Percentiles rank a stretch among this genome's conserved stretches.
These are phyloP conservation scores for Talaromyces funiculosus DNA, from an alignment of 2,329 filamentous ascomycete genomes.

Conservation along the genomic window DNA sequence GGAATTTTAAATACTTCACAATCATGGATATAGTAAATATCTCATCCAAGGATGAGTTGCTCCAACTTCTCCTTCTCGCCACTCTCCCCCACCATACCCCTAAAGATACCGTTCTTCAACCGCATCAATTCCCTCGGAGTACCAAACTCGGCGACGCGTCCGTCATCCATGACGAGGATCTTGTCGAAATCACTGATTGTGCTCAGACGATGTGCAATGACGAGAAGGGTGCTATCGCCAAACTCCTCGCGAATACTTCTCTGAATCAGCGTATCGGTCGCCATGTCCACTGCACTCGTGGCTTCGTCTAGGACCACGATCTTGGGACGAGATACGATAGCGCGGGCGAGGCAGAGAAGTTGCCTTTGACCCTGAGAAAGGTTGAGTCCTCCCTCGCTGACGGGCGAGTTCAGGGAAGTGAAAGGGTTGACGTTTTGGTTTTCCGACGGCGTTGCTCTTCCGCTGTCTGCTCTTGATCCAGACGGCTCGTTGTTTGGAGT, in stretches of 20 bases:
- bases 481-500: slow-evolving; percentile 13
- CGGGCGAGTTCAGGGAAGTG: slow-evolving; percentile 54
- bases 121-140: slow-evolving; percentile 9
- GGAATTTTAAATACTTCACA: background rate
- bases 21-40: background rate
- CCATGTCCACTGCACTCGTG: slow-evolving; percentile 68
- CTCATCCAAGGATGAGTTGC: slow-evolving; percentile 10
- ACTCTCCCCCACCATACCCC: slow-evolving; percentile 11
- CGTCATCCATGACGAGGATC: slow-evolving; percentile 55
- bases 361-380: slow-evolving; percentile 71
- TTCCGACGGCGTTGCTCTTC: slow-evolving; percentile 13
- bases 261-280: slow-evolving; percentile 66
- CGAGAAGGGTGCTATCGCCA: slow-evolving; percentile 54
- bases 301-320: slow-evolving; percentile 74
- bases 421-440: slow-evolving; percentile 53
- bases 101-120: slow-evolving; percentile 11
- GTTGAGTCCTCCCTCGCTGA: slow-evolving; percentile 68
- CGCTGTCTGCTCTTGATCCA: slow-evolving; percentile 15
- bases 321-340: slow-evolving; percentile 63
- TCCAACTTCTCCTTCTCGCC: slow-evolving; percentile 15
- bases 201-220: slow-evolving; percentile 66
- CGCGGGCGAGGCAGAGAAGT: slow-evolving; percentile 66
- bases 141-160: slow-evolving; percentile 8
- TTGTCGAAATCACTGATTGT: slow-evolving; percentile 70
- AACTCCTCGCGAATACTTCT: slow-evolving; percentile 65